Base-by-base conservation (phyloP, 441 rosid species). In the Euphorbia celastroides region DNA sequence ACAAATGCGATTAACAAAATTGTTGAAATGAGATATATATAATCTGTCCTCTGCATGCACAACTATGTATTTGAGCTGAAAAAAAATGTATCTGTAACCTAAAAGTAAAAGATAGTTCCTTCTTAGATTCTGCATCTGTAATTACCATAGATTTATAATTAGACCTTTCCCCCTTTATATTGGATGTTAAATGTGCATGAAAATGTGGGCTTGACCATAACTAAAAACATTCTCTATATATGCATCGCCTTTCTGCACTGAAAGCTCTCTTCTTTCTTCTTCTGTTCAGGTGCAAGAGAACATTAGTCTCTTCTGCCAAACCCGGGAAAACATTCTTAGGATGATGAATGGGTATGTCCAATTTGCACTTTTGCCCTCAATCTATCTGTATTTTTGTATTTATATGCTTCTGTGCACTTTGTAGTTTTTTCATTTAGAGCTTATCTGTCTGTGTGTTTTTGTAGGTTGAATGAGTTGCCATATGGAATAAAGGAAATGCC, bases 401-500 rank as follows among this genome's bases (percentile, higher is more conserved):
- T n/a, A n/a, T n/a, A n/a, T n/a, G n/a, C n/a, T 34, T 34, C 38
- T 3, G 38, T 34, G 38, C n/a, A n/a, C 38, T 34, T 17, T 17
- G 11, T 56, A 17, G 17, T 5, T 12, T 50, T 31, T 28, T 5
- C 17, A 27, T 3, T 7, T 38, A n/a, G 55, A 66, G 26, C 30
- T 60, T 7, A 28, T 46, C 11, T 14, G 7, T 20, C 62, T 34
- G 22, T 25, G 17, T 38, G 17, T 20, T 14, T 65, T 57, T 76
- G 66, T 84, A 87, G 96, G 70, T 57, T 78, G 77, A 62, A 73
- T 66, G 80, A 79, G 27, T 60, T 57, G 62, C 80, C 81, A 0
- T 83, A 84, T 57, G 31, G 54, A 46, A 81, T 77, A 83, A 78
- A 74, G 77, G 79, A 72, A 77, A 84, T 86, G 91, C 94, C 89